A percentile compares a stretch with the other conserved stretches of the same genome.
Conservation (phyloP, 2,329 filamentous ascomycete species). For the Talaromyces funiculosus region DNA sequence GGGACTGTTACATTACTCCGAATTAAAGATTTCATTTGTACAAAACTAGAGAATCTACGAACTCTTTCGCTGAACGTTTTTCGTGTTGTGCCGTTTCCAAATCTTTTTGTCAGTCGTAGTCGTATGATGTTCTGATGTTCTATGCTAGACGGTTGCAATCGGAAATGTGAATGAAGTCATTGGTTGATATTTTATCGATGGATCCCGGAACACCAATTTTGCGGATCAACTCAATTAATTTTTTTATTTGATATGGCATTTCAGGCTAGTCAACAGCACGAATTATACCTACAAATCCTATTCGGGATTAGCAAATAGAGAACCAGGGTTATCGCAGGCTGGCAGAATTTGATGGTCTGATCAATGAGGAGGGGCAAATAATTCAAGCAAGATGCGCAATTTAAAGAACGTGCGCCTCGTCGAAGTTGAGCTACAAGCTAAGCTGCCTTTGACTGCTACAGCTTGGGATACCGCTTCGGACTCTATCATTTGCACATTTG, state of each 20-base stretch:
- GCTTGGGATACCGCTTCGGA: conserved; percentile 81
- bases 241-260: background rate
- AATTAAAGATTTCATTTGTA: conserved; percentile 31
- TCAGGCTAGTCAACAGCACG: background rate
- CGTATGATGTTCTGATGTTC: background rate
- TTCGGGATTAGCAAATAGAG: background rate
- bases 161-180: conserved; percentile 42
- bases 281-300: background rate
- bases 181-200: conserved; percentile 25
- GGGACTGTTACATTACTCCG: conserved; percentile 16
- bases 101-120: conserved; percentile 1
- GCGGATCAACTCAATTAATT: conserved; percentile 22
- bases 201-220: conserved; percentile 36
- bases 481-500: conserved; percentile 75
- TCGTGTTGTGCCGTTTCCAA: conserved; percentile 2
- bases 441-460: conserved; percentile 63
- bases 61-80: conserved; percentile 14
- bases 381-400: conserved; percentile 66
- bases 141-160: conserved; percentile 2
- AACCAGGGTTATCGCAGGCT: background rate
- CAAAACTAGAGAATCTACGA: conserved; percentile 33
- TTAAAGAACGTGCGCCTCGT: conserved; percentile 70
- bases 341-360: conserved; percentile 16
- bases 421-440: conserved; percentile 55
- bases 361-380: conserved; percentile 34